Conservation (phyloP, 805 yeast genomes). For the Spathaspora girioi region DNA sequence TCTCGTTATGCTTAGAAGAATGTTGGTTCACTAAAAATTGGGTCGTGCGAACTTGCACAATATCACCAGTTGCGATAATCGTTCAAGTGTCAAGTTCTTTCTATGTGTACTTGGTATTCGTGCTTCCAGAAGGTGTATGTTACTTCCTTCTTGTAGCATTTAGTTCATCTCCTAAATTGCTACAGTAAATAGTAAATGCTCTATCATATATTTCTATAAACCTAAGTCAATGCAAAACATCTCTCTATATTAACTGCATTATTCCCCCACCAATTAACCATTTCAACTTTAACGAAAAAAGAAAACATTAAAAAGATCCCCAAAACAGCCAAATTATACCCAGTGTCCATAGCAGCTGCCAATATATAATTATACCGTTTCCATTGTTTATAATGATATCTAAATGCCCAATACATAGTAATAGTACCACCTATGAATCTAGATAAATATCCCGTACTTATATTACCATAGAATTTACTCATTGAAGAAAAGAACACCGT, state of each 20-base stretch:
- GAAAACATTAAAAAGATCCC: slow-evolving; percentile 35
- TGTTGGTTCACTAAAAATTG: not conserved
- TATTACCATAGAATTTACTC: slow-evolving; percentile 47
- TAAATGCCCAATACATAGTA: slow-evolving; percentile 43
- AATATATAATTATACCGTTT: slow-evolving; percentile 43
- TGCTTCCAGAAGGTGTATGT: not conserved
- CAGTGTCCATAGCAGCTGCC: slow-evolving; percentile 52
- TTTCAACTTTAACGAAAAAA: slow-evolving; percentile 13
- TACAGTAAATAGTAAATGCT: too few relatives aligned
- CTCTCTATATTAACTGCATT: slow-evolving; percentile 40
- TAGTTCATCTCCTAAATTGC: not conserved
- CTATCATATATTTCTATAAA: not conserved
- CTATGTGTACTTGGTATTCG: too few relatives aligned
- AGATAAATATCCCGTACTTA: slow-evolving; percentile 47
- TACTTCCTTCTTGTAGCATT: not conserved
- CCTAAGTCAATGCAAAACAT: slow-evolving; percentile 35
- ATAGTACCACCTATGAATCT: slow-evolving; percentile 46
- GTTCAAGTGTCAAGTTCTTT: too few relatives aligned
- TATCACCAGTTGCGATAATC: not conserved
- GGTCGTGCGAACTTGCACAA: not conserved
- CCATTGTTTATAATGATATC: slow-evolving; percentile 38
- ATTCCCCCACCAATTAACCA: slow-evolving; percentile 52
- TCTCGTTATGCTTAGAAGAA: not conserved
- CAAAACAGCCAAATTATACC: slow-evolving; percentile 42
- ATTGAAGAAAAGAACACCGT: slow-evolving; percentile 48